Conservation (phyloP, 2,329 filamentous ascomycete species). For the Colletotrichum sansevieriae region DNA sequence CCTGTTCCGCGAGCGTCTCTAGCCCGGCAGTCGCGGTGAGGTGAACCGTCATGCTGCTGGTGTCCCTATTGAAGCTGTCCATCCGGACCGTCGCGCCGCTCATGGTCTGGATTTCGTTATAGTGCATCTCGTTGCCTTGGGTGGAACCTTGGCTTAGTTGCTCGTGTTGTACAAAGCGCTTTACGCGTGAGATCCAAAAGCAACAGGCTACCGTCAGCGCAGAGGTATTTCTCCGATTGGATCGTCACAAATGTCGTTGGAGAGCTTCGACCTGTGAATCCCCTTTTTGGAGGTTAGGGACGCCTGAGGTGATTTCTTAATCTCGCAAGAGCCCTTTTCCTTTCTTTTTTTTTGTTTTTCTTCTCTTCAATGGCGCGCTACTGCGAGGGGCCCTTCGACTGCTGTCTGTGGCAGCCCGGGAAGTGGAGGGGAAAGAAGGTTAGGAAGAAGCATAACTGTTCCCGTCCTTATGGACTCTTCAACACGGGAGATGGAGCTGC, state of each 20-base stretch:
- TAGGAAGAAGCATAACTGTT: slow-evolving; percentile 8
- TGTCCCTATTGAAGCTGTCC: neutral
- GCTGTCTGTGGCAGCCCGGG: neutral
- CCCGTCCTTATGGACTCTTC: neutral
- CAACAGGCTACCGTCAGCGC: neutral
- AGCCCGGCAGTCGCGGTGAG: slow-evolving; percentile 55
- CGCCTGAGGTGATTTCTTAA: neutral
- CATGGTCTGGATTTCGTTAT: neutral
- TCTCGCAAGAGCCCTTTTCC: too few species aligned
- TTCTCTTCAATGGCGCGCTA: neutral
- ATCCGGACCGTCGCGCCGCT: slow-evolving; percentile 5
- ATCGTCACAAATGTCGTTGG: neutral
- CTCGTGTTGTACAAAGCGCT: neutral
- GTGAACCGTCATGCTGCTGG: slow-evolving; percentile 43
- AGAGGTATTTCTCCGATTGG: slow-evolving; percentile 24
- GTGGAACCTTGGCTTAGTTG: slow-evolving; percentile 7
- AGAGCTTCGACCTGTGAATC: too few species aligned
- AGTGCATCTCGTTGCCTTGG: neutral
- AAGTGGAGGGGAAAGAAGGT: slow-evolving; percentile 10
- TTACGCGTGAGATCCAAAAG: neutral
- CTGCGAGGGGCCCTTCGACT: neutral
- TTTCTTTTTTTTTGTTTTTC: too few species aligned
- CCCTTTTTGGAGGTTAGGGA: too few species aligned
- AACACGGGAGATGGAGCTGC: slow-evolving; percentile 6
- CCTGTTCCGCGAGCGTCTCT: slow-evolving; percentile 50